These are phyloP conservation scores for Marasmius fiardii DNA, from an alignment of 1,284 basidiomycete species.

Conservation along the genomic window DNA sequence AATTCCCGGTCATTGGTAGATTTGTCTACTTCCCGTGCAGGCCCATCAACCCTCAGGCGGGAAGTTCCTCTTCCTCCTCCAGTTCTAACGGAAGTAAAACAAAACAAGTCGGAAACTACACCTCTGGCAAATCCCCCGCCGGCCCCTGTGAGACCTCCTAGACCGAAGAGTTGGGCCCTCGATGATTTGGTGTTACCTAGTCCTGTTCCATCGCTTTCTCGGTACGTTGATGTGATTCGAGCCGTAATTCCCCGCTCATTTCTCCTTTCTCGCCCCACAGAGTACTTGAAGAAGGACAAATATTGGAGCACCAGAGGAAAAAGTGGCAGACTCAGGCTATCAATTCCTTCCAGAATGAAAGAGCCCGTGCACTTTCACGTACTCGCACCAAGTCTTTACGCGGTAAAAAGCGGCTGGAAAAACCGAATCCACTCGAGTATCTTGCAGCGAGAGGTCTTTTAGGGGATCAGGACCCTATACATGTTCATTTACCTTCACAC, in stretches of 20 bases:
- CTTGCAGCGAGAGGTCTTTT: slow-evolving; percentile 60
- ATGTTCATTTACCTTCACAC: slow-evolving; percentile 35
- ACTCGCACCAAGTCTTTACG: slow-evolving; percentile 54
- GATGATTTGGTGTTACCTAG: slow-evolving; percentile 59
- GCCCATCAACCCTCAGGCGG: slow-evolving; percentile 6
- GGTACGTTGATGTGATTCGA: slow-evolving; percentile 38
- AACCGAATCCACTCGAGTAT: slow-evolving; percentile 41
- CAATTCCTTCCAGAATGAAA: slow-evolving; percentile 62
- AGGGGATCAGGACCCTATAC: slow-evolving; percentile 55
- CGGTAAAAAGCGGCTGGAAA: slow-evolving; percentile 18
- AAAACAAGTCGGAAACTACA: not conserved
- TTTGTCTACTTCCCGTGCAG: slow-evolving; percentile 9
- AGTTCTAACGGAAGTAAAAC: not conserved
- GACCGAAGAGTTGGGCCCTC: slow-evolving; percentile 49
- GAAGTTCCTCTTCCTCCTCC: not conserved
- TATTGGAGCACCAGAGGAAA: slow-evolving; percentile 57
- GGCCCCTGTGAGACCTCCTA: slow-evolving; percentile 19
- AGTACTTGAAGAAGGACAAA: slow-evolving; percentile 60
- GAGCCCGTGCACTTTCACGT: slow-evolving; percentile 57
- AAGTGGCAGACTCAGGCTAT: slow-evolving; percentile 63
- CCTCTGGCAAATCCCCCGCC: not conserved
- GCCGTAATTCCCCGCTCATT: slow-evolving; percentile 6
- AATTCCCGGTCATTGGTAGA: slow-evolving; percentile 48
- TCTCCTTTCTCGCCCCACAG: slow-evolving; percentile 30
- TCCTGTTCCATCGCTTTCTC: slow-evolving; percentile 56